Base-by-base conservation (phyloP, 306 rosid genomes). In the Prunus mira region DNA sequence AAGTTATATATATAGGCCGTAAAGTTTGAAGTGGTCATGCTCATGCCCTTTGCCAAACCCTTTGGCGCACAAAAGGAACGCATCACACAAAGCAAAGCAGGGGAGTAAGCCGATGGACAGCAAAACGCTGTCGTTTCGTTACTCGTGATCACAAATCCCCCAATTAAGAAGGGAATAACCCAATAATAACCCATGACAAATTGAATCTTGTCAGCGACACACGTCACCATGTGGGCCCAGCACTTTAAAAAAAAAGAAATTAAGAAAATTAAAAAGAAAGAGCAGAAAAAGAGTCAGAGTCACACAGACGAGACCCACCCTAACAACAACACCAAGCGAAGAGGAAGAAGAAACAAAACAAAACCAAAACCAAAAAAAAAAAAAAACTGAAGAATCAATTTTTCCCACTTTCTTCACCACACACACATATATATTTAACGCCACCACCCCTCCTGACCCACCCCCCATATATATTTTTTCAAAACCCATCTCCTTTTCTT, bases 331-430 rank as follows among this genome's bases (percentile, higher is more conserved):
- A 72, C 62, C 61, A 62, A 79, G 45, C 50, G 45, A 52, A 24
- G 66, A 50, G 20, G 20, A 2, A 54, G 22, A 9, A 54, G 34
- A 72, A 61, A 47, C 68, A 20, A 49, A 24, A 24, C 25, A 24
- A 24, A 24, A 24, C 25, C 24, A 24, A 24, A 24, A 62, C n/a
- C n/a, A 8, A 61, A 46, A 62, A 78, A 67, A 67, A 67, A 70
- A 61, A 78, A 81, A 71, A 83, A 88, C 93, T 76, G 87, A 88
- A 82, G 83, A 87, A 85, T 85, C 87, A 75, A 74, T 88, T 82
- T 19, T 51, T 81, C 67, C 78, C 79, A 27, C 74, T 85, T 62
- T 80, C 83, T 62, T 80, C 87, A 84, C 87, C 90, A 82, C 86
- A 38, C 43, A 38, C 43, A 38, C 9, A 38, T 7, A 38, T 38